Base-by-base conservation (phyloP, 495 filamentous ascomycete genomes). In the Tuber microsphaerosporum region DNA sequence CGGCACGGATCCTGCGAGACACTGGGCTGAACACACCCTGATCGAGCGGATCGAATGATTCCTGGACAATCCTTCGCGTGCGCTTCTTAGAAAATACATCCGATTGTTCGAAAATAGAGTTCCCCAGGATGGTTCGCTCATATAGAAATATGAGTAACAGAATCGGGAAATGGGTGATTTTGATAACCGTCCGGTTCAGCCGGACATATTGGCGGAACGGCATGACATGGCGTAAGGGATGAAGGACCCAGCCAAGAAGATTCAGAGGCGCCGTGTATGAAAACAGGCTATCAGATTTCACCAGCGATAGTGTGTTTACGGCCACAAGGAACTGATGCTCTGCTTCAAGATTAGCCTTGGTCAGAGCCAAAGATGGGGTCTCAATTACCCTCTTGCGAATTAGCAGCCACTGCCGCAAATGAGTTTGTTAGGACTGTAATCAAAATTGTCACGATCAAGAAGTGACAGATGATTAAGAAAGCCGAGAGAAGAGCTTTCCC, bases 391-490 rank as follows among this genome's bases (percentile, higher is more conserved):
- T 97, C 90, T 74, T 94, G 91, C 12, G 93, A 92, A 82, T 97
- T 97, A 34, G 93, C 92, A 39, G 94, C 92, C 81, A 97, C 93
- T 0, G 91, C 90, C 92, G 95, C 94, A 85, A 97, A 97, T 31
- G 92, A 94, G 83, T 97, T 97, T 1, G 93, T 95, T 51, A 97
- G 85, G 43, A 97, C 94, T 0, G 93, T 95, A 81, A 98, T 93
- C 70, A 98, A 85, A 70, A 97, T 94, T 14, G 94, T 96, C 46
- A 97, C 90, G n/a, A 97, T 90, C 71, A 98, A 87, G 80, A 97
- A 98, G 84, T 97, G 94, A 84, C 92, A 94, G 73, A 98, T 94
- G 83, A 97, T 91, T 37, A 98, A 86, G 82, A 97, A 97, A 20
- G 94, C 79, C 0, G 89, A 90, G 80, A 97, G 84, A 39, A 97